Evolutionary conservation across 1,284 basidiomycete genomes (phyloP).

Genomic region (Leccinum pachyderme): DNA sequence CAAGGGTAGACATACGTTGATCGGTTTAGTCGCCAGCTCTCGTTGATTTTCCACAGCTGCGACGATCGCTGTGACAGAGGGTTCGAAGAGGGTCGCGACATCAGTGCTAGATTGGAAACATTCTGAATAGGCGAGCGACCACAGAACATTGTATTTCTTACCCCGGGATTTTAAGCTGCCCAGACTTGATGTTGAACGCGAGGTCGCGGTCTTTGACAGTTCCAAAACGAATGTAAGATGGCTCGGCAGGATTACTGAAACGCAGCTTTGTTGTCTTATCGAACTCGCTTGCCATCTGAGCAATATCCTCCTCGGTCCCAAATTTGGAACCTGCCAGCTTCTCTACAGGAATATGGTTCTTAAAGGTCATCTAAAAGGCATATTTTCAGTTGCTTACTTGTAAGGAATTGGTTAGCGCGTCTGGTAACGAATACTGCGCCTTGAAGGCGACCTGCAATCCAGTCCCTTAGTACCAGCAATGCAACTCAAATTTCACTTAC

Average conservation of each 20-base stretch:
- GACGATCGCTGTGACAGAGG: constrained; percentile 36
- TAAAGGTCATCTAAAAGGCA: neutral
- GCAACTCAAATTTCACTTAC: constrained; percentile 17
- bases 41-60: constrained; percentile 35
- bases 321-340: constrained; percentile 37
- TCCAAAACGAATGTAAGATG: constrained; percentile 44
- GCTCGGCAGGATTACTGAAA: constrained; percentile 36
- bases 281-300: constrained; percentile 38
- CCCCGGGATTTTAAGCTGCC: constrained; percentile 41
- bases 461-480: constrained; percentile 5
- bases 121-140: constrained; percentile 13
- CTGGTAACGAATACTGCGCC: constrained; percentile 37
- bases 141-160: constrained; percentile 12
- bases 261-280: constrained; percentile 42
- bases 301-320: constrained; percentile 33
- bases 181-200: constrained; percentile 38
- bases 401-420: constrained; percentile 33
- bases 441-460: constrained; percentile 31
- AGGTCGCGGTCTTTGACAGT: constrained; percentile 37
- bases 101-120: constrained; percentile 29
- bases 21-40: constrained; percentile 23
- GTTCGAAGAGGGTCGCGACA: constrained; percentile 41
- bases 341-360: constrained; percentile 21
- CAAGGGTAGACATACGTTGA: constrained; percentile 21
- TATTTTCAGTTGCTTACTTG: constrained; percentile 18